Evolutionary conservation across 108 stramenopile species (phyloP).

Genomic region (Cyclotella atomus): DNA sequence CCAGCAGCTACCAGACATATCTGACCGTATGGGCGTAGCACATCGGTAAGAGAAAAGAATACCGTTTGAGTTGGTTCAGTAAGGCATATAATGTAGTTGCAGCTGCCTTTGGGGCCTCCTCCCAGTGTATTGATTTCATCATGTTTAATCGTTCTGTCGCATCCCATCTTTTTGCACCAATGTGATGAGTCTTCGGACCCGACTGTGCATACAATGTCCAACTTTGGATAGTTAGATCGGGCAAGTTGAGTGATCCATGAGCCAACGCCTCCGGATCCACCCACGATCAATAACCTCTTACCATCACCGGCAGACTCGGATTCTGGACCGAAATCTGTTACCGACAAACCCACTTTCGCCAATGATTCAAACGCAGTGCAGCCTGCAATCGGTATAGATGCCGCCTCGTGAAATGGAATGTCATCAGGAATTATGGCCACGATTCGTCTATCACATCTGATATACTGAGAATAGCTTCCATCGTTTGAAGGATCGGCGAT

Average conservation of each 20-base stretch:
- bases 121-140: conserved; percentile 28
- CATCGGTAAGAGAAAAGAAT: conserved; percentile 51
- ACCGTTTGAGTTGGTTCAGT: conserved; percentile 49
- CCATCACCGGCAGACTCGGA: not conserved
- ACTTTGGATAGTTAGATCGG: conserved; percentile 35
- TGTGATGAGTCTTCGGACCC: conserved; percentile 27
- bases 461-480: conserved; percentile 52
- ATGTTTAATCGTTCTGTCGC: conserved; percentile 35
- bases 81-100: conserved; percentile 57
- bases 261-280: conserved; percentile 64
- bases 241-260: conserved; percentile 48
- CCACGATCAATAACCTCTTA: conserved; percentile 44
- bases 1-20: conserved; percentile 61
- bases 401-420: conserved; percentile 27
- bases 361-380: conserved; percentile 57
- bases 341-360: conserved; percentile 39
- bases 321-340: not conserved
- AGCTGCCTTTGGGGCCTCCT: conserved; percentile 51
- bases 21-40: conserved; percentile 52
- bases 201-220: conserved; percentile 52
- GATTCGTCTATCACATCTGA: conserved; percentile 44
- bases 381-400: conserved; percentile 53
- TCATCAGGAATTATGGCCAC: conserved; percentile 27
- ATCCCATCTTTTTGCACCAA: conserved; percentile 51
- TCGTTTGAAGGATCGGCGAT: conserved; percentile 41